Base-by-base conservation (phyloP, 257 asterid species). In the Ilex asprella region DNA sequence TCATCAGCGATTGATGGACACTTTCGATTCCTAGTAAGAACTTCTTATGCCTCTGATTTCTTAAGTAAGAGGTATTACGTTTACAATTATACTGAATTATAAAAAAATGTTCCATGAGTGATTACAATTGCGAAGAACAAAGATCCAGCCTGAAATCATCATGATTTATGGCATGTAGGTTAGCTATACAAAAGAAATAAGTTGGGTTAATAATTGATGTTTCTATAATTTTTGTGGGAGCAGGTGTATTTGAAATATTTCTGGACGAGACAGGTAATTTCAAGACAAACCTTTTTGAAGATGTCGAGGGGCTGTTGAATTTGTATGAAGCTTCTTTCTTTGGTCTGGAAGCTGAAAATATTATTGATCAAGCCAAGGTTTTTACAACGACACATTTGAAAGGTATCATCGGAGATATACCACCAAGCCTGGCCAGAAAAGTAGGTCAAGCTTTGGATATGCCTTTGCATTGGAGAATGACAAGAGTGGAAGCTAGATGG, bases 301-400 rank as follows among this genome's bases (percentile, higher is more conserved):
- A 73, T 59, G 60, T 60, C 5, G 32, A 56, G 35, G 74, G 76
- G 30, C 55, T 73, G 55, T 58, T 73, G 7, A 64, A 66, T 12
- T 12, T 79, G 55, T 75, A 75, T 8, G 83, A 69, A 79, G 84
- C 77, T 61, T 79, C 77, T 3, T 68, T 58, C 44, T 35, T 69
- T 39, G 9, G 8, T 16, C 53, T 16, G 7, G 59, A 67, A 60
- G 65, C 46, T 35, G 78, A 78, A 54, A 60, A 5, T 1, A 72
- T 62, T 7, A 46, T 78, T 63, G 84, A 75, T 29, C 31, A 30
- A 13, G 70, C 75, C 15, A 73, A 64, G 62, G 70, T 52, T 46
- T 75, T 65, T 32, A 30, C 76, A 2, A 41, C 53, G 1, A 66
- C 61, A 10, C 59, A 72, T 43, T 62, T 71, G 13, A 46, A 44